A percentile compares a stretch with the other conserved stretches of the same genome.
These are phyloP conservation scores for Exutisphaerella laricina DNA, from an alignment of 2,329 filamentous ascomycete species.

Conservation along the genomic window DNA sequence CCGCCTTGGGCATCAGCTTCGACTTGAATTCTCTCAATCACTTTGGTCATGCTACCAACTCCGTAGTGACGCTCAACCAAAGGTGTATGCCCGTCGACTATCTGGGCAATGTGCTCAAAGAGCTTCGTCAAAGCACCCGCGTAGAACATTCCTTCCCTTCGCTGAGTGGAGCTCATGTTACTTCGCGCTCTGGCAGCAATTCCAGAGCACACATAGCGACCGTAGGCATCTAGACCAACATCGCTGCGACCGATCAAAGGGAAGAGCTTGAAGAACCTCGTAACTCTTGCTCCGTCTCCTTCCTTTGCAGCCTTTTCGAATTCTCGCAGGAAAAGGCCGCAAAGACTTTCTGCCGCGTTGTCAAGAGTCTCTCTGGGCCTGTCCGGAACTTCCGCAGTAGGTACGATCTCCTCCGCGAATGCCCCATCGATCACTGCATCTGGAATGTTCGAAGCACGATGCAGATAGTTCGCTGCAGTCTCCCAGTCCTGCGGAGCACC, in stretches of 20 bases:
- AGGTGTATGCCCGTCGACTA: constrained; percentile 84
- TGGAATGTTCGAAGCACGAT: constrained; percentile 75
- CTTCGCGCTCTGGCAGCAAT: constrained; percentile 77
- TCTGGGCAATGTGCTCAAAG: constrained; percentile 96
- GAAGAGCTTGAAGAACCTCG: constrained; percentile 96
- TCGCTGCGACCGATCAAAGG: constrained; percentile 85
- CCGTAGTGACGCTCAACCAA: constrained; percentile 95
- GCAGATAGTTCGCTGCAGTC: constrained; percentile 83
- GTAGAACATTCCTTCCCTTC: constrained; percentile 82
- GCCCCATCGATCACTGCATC: constrained; percentile 71
- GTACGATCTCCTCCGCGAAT: constrained; percentile 89
- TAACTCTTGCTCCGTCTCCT: constrained; percentile 82
- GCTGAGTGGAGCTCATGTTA: constrained; percentile 63
- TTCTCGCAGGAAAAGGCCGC: constrained; percentile 83
- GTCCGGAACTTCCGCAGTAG: constrained; percentile 92
- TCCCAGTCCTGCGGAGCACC: constrained; percentile 98
- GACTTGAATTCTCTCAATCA: constrained; percentile 86
- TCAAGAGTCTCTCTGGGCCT: constrained; percentile 81
- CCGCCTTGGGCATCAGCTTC: constrained; percentile 96
- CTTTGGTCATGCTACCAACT: constrained; percentile 83
- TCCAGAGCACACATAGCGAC: constrained; percentile 90
- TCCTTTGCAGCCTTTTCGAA: constrained; percentile 88
- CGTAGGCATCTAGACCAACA: constrained; percentile 89
- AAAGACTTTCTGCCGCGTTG: constrained; percentile 80
- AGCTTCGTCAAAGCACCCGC: constrained; percentile 83